These are phyloP conservation scores for Pythium monospermum DNA, from an alignment of 352 stramenopile species.

Conservation along the genomic window DNA sequence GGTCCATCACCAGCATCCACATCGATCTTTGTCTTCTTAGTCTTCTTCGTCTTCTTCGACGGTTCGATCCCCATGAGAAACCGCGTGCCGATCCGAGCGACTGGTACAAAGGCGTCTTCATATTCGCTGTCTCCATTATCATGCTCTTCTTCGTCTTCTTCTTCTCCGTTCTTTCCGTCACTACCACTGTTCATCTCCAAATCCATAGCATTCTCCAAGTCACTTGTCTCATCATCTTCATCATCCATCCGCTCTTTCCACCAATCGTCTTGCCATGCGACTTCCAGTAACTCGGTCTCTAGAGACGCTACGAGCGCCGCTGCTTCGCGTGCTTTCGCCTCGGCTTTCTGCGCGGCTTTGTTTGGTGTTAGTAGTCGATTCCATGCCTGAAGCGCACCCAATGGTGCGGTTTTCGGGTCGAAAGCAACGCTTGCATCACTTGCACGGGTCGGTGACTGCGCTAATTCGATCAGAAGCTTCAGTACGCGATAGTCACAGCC, in stretches of 20 bases:
- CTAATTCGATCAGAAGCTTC: constrained; percentile 59
- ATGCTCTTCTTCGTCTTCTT: too few relatives aligned
- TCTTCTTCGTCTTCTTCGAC: too few relatives aligned
- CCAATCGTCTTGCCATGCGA: constrained; percentile 65
- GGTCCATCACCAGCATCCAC: constrained; percentile 20
- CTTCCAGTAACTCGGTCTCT: constrained; percentile 51
- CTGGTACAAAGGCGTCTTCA: too few relatives aligned
- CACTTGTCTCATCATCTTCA: constrained; percentile 5
- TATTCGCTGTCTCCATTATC: too few relatives aligned
- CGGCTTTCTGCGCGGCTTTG: constrained; percentile 14
- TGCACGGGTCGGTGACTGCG: constrained; percentile 35
- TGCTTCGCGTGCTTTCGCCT: constrained; percentile 14
- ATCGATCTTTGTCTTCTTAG: constrained; percentile 7
- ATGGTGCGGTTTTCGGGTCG: constrained; percentile 15
- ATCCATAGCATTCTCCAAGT: constrained; percentile 23
- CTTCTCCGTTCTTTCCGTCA: constrained; percentile 21
- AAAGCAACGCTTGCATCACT: constrained; percentile 31
- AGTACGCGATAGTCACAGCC: constrained; percentile 40
- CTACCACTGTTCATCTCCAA: too few relatives aligned
- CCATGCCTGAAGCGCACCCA: constrained; percentile 19
- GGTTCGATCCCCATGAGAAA: too few relatives aligned
- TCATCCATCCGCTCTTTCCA: constrained; percentile 37
- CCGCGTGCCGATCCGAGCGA: too few relatives aligned
- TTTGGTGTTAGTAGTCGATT: constrained; percentile 14
- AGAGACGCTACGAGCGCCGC: constrained; percentile 29